Base-by-base conservation (phyloP, 257 asterid genomes). In the Lycium barbarum region DNA sequence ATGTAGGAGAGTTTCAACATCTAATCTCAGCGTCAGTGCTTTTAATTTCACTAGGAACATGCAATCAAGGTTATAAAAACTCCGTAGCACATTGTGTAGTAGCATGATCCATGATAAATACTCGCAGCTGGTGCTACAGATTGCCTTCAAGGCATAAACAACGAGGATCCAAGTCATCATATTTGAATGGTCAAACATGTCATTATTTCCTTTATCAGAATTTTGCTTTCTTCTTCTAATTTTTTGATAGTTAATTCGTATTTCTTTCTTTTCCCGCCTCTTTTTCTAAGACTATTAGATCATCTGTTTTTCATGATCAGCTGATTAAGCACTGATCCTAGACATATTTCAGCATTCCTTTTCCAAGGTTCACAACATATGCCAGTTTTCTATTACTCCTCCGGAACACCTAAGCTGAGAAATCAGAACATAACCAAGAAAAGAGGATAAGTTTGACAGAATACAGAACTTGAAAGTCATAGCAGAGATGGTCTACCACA, bases 291-390 rank as follows among this genome's bases (percentile, higher is more conserved):
- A 35, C 13, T 36, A 43, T 67, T 66, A 66, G 9, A 67, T 35
- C 20, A 7, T 33, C 74, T 8, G 22, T 67, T 35, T 66, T 67
- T 67, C 74, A 35, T 14, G 74, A 35, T 67, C 5, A 2, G 20
- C 49, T 35, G 12, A 67, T 68, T 68, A 11, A 22, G 9, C 72
- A 65, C 43, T 33, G 72, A 65, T 65, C 40, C 72, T 65, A 65
- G 72, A 65, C 72, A 11, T 26, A 26, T 26, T 26, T 33, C 43
- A 62, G 43, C 17, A 65, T 65, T 26, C 18, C 43, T 26, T 65
- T 65, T 26, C 72, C 43, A 65, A 65, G 72, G 72, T 43, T 65
- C 72, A 65, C 17, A 33, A 33, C 72, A 65, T 65, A 65, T 33
- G 43, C 11, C 72, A 65, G 43, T 26, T 65, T 33, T 26, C 43